These are phyloP conservation scores for Rhizomucor pusillus DNA, from an alignment of 371 early-diverging fungal genomes.

Conservation along the genomic window DNA sequence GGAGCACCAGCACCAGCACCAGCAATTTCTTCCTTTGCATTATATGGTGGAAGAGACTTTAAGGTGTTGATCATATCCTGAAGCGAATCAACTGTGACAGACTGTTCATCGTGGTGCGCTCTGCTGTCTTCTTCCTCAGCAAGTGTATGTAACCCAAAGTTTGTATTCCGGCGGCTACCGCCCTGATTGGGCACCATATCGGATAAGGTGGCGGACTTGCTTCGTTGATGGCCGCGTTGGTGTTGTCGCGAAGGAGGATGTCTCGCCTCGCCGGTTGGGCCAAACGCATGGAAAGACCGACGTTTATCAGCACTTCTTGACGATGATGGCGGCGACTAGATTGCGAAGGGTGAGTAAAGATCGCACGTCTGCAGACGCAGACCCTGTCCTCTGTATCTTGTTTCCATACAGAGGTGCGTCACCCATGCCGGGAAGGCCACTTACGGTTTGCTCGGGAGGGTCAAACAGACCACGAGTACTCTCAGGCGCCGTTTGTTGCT, in stretches of 20 bases:
- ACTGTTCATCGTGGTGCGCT: constrained; percentile 16
- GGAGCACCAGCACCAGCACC: background rate
- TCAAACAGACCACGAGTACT: constrained; percentile 54
- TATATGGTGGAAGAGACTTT: constrained; percentile 47
- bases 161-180: constrained; percentile 24
- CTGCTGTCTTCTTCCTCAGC: constrained; percentile 25
- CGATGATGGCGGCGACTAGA: no score
- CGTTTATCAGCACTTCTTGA: constrained; percentile 21
- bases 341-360: no score
- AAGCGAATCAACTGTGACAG: constrained; percentile 41
- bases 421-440: background rate
- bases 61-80: constrained; percentile 57
- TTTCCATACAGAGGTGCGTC: background rate
- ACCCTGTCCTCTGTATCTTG: no score
- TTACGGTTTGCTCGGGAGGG: constrained; percentile 31
- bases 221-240: constrained; percentile 33
- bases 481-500: constrained; percentile 55
- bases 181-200: constrained; percentile 31
- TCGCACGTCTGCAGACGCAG: no score
- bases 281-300: constrained; percentile 30
- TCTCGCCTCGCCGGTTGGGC: constrained; percentile 7
- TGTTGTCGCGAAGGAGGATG: constrained; percentile 7
- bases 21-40: constrained; percentile 1
- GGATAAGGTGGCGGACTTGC: constrained; percentile 38
- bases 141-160: constrained; percentile 31